These are phyloP conservation scores for Dioscorea zingiberensis DNA, from an alignment of 106 monocot species.

Conservation along the genomic window DNA sequence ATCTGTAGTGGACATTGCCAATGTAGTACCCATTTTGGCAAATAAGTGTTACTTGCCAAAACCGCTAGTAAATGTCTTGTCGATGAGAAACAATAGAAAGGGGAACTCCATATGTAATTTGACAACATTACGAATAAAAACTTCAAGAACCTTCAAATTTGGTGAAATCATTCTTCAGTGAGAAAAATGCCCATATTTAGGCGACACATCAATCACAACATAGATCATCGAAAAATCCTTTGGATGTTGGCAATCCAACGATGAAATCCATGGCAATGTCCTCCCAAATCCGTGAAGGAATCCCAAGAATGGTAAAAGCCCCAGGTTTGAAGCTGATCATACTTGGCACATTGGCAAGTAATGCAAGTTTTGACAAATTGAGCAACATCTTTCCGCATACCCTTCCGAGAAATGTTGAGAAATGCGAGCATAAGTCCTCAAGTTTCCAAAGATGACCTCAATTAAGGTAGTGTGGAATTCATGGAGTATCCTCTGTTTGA, in stretches of 20 bases:
- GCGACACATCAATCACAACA: constrained; percentile 11
- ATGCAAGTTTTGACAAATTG: not conserved
- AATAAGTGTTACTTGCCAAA: constrained; percentile 12
- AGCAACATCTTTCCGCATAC: not conserved
- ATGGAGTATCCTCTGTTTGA: not conserved
- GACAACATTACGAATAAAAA: constrained; percentile 5
- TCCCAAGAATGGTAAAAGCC: constrained; percentile 5
- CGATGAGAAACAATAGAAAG: constrained; percentile 8
- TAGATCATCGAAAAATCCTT: not conserved
- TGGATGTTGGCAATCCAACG: constrained; percentile 5
- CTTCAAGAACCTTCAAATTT: not conserved
- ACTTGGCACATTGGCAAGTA: not conserved
- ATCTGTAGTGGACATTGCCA: constrained; percentile 2
- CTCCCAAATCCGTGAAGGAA: not conserved
- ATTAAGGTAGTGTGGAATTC: not conserved
- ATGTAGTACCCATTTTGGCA: not conserved
- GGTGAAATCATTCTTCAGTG: constrained; percentile 7
- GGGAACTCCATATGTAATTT: constrained; percentile 16
- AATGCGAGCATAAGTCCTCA: not conserved
- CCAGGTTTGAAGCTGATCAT: not conserved
- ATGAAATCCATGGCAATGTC: constrained; percentile 25
- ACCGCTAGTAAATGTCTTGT: constrained; percentile 2
- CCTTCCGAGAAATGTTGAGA: not conserved
- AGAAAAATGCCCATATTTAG: constrained; percentile 12
- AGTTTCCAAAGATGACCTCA: not conserved